Evolutionary conservation across 2,329 filamentous ascomycete genomes (phyloP).

Genomic region (Calonectria pteridis): DNA sequence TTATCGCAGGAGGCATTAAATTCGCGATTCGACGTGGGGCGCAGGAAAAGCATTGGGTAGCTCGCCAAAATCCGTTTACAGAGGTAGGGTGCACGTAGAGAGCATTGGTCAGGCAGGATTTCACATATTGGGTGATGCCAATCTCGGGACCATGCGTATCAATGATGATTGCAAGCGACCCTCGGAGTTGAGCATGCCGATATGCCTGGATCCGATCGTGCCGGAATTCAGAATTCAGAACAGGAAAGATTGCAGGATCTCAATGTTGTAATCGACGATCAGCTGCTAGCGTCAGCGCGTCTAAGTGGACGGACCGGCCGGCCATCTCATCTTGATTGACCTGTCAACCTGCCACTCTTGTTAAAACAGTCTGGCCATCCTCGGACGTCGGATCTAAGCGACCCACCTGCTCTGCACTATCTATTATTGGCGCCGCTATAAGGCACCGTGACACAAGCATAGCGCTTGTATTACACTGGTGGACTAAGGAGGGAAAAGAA

Average conservation of each 20-base stretch:
- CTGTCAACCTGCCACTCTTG: not conserved
- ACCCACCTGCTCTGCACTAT: not conserved
- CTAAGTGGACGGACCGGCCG: not conserved
- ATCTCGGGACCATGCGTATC: not conserved
- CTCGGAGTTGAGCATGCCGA: not conserved
- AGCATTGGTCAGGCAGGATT: not conserved
- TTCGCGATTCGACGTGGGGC: conserved; percentile 3
- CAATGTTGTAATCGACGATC: not conserved
- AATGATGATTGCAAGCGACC: not conserved
- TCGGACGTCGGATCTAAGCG: not conserved
- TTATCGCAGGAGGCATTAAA: conserved; percentile 11
- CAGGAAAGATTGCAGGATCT: not conserved
- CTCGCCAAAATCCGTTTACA: not conserved
- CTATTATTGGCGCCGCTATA: not conserved
- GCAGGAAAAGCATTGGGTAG: not conserved
- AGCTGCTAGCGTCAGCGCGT: not conserved
- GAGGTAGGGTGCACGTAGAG: not conserved
- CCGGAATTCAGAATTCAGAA: not conserved
- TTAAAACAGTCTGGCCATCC: not conserved
- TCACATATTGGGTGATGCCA: not conserved
- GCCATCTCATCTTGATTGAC: conserved; percentile 6
- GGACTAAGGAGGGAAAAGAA: not conserved
- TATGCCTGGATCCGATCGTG: not conserved
- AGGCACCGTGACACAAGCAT: not conserved
- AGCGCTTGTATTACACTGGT: not conserved